A percentile compares a stretch with the other conserved stretches of the same genome.
Evolutionary conservation across 177 flowering plant species (phyloP).

Genomic region (Vitis hybrid): DNA sequence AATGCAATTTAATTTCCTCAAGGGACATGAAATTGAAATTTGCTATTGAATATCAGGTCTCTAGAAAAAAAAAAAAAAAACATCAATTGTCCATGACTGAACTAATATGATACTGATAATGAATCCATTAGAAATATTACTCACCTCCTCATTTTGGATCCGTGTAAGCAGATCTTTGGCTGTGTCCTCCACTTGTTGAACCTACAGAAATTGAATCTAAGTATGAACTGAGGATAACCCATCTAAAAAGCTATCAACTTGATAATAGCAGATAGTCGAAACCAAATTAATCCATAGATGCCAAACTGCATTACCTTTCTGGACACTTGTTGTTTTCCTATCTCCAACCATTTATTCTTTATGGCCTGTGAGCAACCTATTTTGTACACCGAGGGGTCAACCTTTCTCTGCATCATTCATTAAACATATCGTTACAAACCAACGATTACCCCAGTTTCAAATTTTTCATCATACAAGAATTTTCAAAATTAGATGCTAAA

Average conservation of each 20-base stretch:
- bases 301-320: conserved; percentile 59
- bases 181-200: conserved; percentile 67
- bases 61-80: background rate
- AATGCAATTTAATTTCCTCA: no score
- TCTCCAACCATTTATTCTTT: conserved; percentile 89
- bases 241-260: background rate
- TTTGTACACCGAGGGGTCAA: conserved; percentile 53
- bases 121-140: background rate
- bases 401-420: conserved; percentile 60
- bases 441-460: no score
- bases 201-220: conserved; percentile 38
- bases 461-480: no score
- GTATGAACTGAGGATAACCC: background rate
- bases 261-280: background rate
- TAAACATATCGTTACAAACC: background rate
- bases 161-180: conserved; percentile 60
- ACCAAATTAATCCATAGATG: background rate
- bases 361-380: conserved; percentile 73
- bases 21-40: no score
- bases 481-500: no score
- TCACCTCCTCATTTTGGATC: conserved; percentile 67
- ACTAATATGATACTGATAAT: background rate
- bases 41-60: background rate
- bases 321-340: conserved; percentile 60
- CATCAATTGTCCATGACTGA: background rate